Base-by-base conservation (phyloP, 2,329 filamentous ascomycete genomes). In the Colletotrichum sp. region DNA sequence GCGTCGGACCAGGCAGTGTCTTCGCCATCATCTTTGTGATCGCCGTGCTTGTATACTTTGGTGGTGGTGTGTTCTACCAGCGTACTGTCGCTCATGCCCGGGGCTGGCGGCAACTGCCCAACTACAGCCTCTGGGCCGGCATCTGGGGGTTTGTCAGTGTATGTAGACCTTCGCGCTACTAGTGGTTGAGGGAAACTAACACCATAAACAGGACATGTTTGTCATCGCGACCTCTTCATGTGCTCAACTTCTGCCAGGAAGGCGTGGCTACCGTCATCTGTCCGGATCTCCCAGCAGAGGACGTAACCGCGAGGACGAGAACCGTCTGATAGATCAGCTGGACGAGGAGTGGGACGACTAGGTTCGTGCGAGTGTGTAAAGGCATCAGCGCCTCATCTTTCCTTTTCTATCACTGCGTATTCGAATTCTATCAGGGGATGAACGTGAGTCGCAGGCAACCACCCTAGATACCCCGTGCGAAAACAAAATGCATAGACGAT, bases 281-380 rank as follows among this genome's bases (percentile, higher is more conserved):
- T 90, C 90, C 48, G 85, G 88, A 16, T 91, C 89, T 64, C 87
- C 89, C 13, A 89, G 83, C 78, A 87, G 88, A 72, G 84, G 86
- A 76, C 83, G 88, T 79, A 87, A 87, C 80, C 84, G 89, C 72
- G 96, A 98, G 75, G 96, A 96, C 71, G 97, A 99, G 86, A 98
- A 99, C 84, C 89, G 96, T 78, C 86, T 99, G 80, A 99, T 99
- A 83, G 96, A 99, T 84, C 95, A 98, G 84, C 88, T 98, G 75
- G 97, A 99, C 81, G 96, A 99, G 84, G 96, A 98, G 83, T 99
- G 96, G 96, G 96, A 98, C 80, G 96, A 98, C 78, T 93, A 81
- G 71, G 57, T 7, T n/a, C n/a, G 26, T 13, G 32, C 21, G 15
- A 74, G 21, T 39, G 32, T 74, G 21, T 16, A 10, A 16, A n/a